These are phyloP conservation scores for Colletotrichum liriopes DNA, from an alignment of 2,329 filamentous ascomycete genomes.

Conservation along the genomic window DNA sequence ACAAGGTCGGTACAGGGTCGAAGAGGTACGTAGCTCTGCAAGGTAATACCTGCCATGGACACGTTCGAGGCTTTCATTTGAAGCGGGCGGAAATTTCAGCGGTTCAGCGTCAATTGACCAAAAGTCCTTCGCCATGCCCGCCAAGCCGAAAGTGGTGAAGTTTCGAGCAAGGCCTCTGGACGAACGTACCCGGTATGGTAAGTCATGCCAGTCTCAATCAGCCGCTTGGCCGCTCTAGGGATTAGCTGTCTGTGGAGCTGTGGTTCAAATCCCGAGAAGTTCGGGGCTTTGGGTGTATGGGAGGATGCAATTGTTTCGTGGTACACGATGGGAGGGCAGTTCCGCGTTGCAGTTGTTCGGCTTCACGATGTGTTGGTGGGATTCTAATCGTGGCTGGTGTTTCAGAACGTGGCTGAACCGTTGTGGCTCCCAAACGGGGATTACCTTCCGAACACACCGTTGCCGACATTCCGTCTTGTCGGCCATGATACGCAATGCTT, in stretches of 20 bases:
- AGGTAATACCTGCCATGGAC: neutral
- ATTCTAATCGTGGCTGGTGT: neutral
- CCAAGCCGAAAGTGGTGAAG: constrained; percentile 4
- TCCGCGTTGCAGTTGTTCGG: neutral
- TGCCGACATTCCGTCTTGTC: constrained; percentile 4
- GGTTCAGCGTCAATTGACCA: neutral
- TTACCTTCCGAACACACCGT: neutral
- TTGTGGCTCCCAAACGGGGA: neutral
- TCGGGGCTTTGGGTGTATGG: neutral
- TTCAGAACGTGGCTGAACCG: neutral
- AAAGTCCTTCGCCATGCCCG: neutral
- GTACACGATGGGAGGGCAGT: neutral
- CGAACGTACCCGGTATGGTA: neutral
- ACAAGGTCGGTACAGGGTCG: too few relatives aligned
- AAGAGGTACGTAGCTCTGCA: too few relatives aligned
- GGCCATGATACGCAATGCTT: neutral
- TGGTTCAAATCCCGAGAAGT: neutral
- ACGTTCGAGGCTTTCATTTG: neutral
- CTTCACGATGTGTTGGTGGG: neutral
- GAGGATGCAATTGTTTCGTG: neutral
- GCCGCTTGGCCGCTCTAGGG: neutral
- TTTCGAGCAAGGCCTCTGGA: neutral
- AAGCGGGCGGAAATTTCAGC: neutral
- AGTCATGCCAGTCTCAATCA: neutral
- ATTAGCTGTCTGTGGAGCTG: neutral